Evolutionary conservation across 1,139 yeast genomes (phyloP), one percentile per base, ranked within the genome.

Genomic region (Blastobotrys malaysiensis): DNA sequence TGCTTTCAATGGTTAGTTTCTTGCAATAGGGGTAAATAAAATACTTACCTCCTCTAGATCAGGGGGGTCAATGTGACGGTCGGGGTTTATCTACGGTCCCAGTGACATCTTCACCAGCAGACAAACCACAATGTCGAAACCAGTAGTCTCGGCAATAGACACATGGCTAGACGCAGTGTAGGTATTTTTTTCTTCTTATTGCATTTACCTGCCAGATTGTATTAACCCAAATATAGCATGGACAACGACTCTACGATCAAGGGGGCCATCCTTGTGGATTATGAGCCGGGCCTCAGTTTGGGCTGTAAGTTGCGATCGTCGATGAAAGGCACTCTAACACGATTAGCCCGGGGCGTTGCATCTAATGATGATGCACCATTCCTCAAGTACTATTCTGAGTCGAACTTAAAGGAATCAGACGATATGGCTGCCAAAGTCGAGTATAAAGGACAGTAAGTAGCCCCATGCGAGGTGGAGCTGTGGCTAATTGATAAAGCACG

Each of bases 181-280:
- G 9, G 31, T 13, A 21, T 18, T n/a, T 49, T 9, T 14, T 46
- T 50, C 11, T 21, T 39, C n/a, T 4, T 14, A 9, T 2, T 16
- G 43, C 24, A 9, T 20, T n/a, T 9, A 21, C n/a, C 47, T 45
- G 13, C 3, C 11, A n/a, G n/a, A 3, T 2, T 26, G 5, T 26
- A 14, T 20, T 47, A 13, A 19, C 21, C 11, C 2, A 27, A 43
- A 16, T 14, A 9, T 26, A 26, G 51, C 52, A 50, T 51, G 24
- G 49, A 4, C n/a, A 19, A 45, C 51, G 26, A 60, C 22, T 61
- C 60, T 20, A 62, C 53, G n/a, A 63, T 65, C 9, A 55, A 50
- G 9, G 69, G 69, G 1, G 65, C 60, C 5, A 57, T 64, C 14
- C 52, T 66, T 36, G 51, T 66, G 11, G 69, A 66, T 51, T 24